Evolutionary conservation across 495 filamentous ascomycete genomes (phyloP), one percentile per base, ranked within the genome.

Genomic region (Cercophora newfieldiana): DNA sequence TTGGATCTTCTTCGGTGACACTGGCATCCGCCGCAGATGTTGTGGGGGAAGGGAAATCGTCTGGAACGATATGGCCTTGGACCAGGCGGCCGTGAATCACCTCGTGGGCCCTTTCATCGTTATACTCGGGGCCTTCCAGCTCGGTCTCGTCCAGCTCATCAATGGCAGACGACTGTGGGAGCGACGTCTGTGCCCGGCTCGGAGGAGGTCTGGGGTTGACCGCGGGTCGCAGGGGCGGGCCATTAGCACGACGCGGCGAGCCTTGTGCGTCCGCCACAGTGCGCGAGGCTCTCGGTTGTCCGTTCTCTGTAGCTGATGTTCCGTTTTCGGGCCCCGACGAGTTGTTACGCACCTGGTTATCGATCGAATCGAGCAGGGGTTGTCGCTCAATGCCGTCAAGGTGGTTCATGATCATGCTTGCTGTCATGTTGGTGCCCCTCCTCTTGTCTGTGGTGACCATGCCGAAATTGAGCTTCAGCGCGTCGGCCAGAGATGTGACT

Each of bases 21-120:
- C 84, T 88, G 59, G 63, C 75, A 64, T 77, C 79, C 18, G 78
- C 78, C 4, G 87, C 86, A 8, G 93, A 96, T 7, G 86, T 81
- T 24, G 85, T 78, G 16, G 90, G 88, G 8, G 90, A 92, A n/a
- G 89, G 89, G 71, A 92, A 92, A 73, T 97, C 89, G 77, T 99
- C 95, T 59, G 96, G 90, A 16, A 99, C 96, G 71, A 99, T 90
- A 72, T 98, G 95, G 19, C 95, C 95, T 67, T 97, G 94, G n/a
- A 97, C 86, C 33, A 99, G 82, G 31, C 95, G 87, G 31, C 92
- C 96, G 48, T 93, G 94, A 50, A 93, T 94, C 47, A 99, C 93
- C 75, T 98, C 92, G 48, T 87, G 86, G 26, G 92, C 94, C 51
- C 92, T 88, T 74, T 91, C 86, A 74, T 99, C 95, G 18, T 88